Evolutionary conservation across 805 yeast species (phyloP).

Genomic region (Nakazawaea peltata): DNA sequence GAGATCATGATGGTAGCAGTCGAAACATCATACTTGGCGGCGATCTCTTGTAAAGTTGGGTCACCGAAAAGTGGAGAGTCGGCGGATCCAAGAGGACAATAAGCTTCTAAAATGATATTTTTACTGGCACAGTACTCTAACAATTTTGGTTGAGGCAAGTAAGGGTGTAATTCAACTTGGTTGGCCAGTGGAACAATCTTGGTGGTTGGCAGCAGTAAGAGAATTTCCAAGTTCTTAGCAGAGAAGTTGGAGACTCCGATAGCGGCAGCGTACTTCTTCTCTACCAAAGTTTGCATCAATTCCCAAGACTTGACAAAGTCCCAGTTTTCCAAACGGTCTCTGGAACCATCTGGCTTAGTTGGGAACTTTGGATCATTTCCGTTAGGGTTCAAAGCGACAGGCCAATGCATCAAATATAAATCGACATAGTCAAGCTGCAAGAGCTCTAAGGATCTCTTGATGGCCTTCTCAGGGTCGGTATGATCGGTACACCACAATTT

Average conservation of each 20-base stretch:
- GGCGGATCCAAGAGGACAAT: slow-evolving; percentile 67
- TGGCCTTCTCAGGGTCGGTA: slow-evolving; percentile 33
- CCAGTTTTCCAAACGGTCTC: slow-evolving; percentile 26
- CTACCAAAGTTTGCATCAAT: slow-evolving; percentile 50
- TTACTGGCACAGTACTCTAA: slow-evolving; percentile 42
- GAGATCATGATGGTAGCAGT: slow-evolving; percentile 48
- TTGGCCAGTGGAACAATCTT: slow-evolving; percentile 57
- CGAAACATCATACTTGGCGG: slow-evolving; percentile 32
- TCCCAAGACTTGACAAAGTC: slow-evolving; percentile 55
- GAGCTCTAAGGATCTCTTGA: slow-evolving; percentile 40
- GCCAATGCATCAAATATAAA: slow-evolving; percentile 64
- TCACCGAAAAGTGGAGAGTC: slow-evolving; percentile 46
- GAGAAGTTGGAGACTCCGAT: slow-evolving; percentile 80
- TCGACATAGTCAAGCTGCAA: slow-evolving; percentile 57
- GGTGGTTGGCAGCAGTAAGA: slow-evolving; percentile 41
- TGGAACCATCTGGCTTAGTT: slow-evolving; percentile 25
- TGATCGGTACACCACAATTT: slow-evolving; percentile 45
- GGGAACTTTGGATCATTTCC: slow-evolving; percentile 25
- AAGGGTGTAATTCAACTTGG: slow-evolving; percentile 75
- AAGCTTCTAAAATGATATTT: slow-evolving; percentile 60
- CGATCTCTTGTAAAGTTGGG: slow-evolving; percentile 32
- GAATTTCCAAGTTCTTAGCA: slow-evolving; percentile 39
- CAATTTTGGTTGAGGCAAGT: slow-evolving; percentile 58
- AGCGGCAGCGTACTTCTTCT: slow-evolving; percentile 47
- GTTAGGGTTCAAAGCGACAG: slow-evolving; percentile 35